Conservation (phyloP, 441 rosid species). For the Theobroma grandiflorum region DNA sequence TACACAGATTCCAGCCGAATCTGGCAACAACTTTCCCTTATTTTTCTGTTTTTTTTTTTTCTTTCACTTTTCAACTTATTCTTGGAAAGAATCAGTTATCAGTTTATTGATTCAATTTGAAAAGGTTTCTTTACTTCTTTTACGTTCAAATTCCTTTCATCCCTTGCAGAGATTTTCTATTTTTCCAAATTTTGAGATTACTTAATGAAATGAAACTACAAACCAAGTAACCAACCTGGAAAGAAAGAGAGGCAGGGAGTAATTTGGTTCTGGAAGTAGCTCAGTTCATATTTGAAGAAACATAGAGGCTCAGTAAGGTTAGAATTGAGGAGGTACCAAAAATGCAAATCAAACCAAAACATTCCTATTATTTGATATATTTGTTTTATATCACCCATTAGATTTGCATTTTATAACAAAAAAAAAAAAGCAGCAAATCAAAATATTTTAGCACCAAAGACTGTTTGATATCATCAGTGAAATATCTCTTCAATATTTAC, state of each 20-base stretch:
- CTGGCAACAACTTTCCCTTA: neutral
- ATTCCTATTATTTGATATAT: neutral
- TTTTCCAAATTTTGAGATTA: neutral
- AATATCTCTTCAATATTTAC: neutral
- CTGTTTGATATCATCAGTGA: neutral
- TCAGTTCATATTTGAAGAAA: neutral
- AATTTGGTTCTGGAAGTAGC: neutral
- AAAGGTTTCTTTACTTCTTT: neutral
- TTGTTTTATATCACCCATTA: neutral
- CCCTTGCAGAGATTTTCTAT: neutral
- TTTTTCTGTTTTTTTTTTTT: neutral
- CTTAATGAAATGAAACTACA: slow-evolving; percentile 12
- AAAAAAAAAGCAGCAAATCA: neutral
- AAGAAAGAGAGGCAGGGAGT: neutral
- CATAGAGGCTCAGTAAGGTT: neutral
- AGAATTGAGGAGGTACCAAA: neutral
- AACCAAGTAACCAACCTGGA: neutral
- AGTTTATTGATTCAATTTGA: neutral
- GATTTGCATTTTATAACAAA: neutral
- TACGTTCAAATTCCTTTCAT: neutral
- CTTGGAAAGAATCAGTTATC: neutral
- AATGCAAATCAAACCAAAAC: neutral
- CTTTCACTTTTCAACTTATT: neutral
- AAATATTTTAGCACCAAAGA: slow-evolving; percentile 14
- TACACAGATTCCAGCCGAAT: neutral